These are phyloP conservation scores for Aspergillus baeticus DNA, from an alignment of 495 filamentous ascomycete species.

Conservation along the genomic window DNA sequence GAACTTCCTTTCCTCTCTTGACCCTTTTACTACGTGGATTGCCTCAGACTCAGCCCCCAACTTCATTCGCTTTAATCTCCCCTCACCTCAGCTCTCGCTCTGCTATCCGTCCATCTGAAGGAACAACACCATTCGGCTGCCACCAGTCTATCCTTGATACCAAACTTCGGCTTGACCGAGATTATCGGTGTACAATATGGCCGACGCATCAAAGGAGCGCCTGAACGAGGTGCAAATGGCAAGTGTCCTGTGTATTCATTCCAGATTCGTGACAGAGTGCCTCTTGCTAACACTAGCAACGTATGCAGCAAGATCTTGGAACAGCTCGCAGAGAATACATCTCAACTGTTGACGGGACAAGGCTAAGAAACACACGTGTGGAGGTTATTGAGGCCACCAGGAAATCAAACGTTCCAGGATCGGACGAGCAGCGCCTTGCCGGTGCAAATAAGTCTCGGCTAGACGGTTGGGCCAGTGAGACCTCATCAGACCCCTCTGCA, in stretches of 20 bases:
- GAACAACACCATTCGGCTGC: not conserved
- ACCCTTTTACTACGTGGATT: not conserved
- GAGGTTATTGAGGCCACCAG: conserved; percentile 24
- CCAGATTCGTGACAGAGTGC: not conserved
- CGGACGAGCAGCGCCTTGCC: conserved; percentile 20
- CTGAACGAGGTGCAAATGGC: conserved; percentile 33
- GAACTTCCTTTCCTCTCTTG: not conserved
- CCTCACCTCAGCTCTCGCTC: not conserved
- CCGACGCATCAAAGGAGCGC: conserved; percentile 12
- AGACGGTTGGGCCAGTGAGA: conserved; percentile 33
- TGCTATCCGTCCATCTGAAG: not conserved
- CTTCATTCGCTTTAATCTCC: not conserved
- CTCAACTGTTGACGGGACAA: conserved; percentile 25
- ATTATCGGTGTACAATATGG: not conserved
- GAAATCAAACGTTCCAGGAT: conserved; percentile 23
- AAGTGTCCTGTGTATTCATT: not conserved
- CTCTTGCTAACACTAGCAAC: not conserved
- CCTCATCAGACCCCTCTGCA: not conserved
- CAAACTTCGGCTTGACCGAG: not conserved
- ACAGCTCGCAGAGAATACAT: conserved; percentile 33
- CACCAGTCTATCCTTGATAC: not conserved
- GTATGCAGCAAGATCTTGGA: conserved; percentile 34
- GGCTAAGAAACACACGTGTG: not conserved
- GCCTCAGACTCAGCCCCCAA: not conserved
- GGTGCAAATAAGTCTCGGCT: conserved; percentile 19